Percentiles rank a stretch among this genome's conserved stretches.
phyloP scores from a whole-genome alignment of 106 monocot genomes.

The Vanilla planifolia region DNA sequence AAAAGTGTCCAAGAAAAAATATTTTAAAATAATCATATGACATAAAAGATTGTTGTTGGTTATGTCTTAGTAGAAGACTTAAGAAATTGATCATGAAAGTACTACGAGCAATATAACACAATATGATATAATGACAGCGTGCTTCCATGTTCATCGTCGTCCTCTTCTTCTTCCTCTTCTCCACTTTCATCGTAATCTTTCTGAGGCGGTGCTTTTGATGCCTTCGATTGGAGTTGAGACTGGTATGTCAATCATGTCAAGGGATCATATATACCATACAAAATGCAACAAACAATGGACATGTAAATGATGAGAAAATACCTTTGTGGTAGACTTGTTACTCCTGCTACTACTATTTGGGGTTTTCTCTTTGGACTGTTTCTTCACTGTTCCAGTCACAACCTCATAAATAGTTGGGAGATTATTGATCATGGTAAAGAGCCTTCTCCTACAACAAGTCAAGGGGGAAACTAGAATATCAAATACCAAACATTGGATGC shows the following conservation, averaged over 20 bases:
- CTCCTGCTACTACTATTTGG: conserved; percentile 42
- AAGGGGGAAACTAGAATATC: background rate
- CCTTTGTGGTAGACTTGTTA: conserved; percentile 53
- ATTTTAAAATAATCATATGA: too few relatives aligned
- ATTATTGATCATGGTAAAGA: conserved; percentile 66
- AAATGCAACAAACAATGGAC: background rate
- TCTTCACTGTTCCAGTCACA: conserved; percentile 52
- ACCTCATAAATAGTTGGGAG: conserved; percentile 69
- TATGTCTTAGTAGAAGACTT: too few relatives aligned
- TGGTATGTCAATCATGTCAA: background rate
- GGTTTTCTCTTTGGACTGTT: conserved; percentile 57
- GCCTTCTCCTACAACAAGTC: conserved; percentile 39
- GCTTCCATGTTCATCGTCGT: conserved; percentile 48
- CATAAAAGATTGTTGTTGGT: too few relatives aligned
- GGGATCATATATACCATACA: background rate
- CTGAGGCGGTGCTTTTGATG: conserved; percentile 21
- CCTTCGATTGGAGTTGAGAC: conserved; percentile 23
- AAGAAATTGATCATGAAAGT: too few relatives aligned
- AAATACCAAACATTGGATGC: too few relatives aligned
- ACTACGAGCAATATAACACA: too few relatives aligned
- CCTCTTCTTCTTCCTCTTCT: conserved; percentile 49
- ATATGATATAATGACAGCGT: too few relatives aligned
- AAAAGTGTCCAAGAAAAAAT: too few relatives aligned
- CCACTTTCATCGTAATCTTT: conserved; percentile 32
- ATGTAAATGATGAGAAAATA: conserved; percentile 1